phyloP scores from a whole-genome alignment of 2,329 filamentous ascomycete genomes.

The Phyllachora maydis region DNA sequence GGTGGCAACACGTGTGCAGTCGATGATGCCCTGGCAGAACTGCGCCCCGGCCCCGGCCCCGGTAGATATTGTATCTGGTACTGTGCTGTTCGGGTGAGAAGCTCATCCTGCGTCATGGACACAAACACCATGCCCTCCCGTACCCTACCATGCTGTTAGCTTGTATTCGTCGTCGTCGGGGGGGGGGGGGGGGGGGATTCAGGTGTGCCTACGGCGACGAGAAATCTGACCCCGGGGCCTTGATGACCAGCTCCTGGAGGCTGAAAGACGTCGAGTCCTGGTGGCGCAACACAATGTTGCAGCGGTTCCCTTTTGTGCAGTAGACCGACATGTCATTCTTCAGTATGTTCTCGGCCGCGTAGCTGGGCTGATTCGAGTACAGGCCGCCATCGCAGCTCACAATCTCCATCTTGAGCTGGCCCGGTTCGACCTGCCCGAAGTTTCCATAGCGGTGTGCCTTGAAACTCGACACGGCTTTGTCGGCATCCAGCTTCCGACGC shows the following conservation, averaged over 20 bases:
- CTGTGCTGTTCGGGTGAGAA: constrained; percentile 49
- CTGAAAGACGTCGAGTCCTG: constrained; percentile 64
- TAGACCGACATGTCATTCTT: constrained; percentile 71
- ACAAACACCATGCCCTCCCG: constrained; percentile 87
- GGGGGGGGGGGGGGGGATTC: no score
- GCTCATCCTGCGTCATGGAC: constrained; percentile 62
- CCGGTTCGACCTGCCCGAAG: constrained; percentile 72
- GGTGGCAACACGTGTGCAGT: no score
- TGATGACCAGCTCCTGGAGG: constrained; percentile 71
- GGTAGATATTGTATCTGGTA: constrained; percentile 51
- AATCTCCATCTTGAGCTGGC: constrained; percentile 67
- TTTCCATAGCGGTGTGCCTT: constrained; percentile 59
- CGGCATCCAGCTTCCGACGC: constrained; percentile 49
- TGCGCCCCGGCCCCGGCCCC: constrained; percentile 7
- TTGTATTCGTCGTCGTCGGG: no score
- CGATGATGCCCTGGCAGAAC: no score
- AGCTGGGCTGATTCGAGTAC: constrained; percentile 38
- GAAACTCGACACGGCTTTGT: constrained; percentile 26
- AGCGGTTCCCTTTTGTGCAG: constrained; percentile 71
- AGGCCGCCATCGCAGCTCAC: constrained; percentile 74
- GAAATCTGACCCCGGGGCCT: constrained; percentile 61
- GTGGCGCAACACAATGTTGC: constrained; percentile 72
- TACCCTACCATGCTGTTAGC: constrained; percentile 33
- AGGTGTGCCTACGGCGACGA: constrained; percentile 60
- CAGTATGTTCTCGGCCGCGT: constrained; percentile 63